Base-by-base conservation (phyloP, 805 yeast species). In the Clavispora santaluciae region DNA sequence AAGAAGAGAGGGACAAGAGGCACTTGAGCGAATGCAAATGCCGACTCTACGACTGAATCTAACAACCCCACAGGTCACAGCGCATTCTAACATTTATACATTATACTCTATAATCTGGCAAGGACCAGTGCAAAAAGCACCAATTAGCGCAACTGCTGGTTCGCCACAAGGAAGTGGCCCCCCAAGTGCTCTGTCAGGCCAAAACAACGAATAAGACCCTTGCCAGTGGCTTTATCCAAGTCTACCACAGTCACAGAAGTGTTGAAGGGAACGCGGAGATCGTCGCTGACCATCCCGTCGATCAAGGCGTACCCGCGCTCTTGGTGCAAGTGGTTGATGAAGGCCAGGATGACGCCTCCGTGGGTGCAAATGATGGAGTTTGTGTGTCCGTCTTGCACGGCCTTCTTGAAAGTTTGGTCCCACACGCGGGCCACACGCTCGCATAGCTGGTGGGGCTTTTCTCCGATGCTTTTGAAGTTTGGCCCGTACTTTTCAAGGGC, bases 271-370 rank as follows among this genome's bases (percentile, higher is more conserved):
- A 82, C 81, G 48, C 62, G 63, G 51, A 78, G 60, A 36, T 66
- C 70, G 0, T 61, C 68, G 4, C 61, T 61, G 1, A 61, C 55
- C 38, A 76, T 60, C 1, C 63, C 65, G 3, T 63, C 59, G 4
- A 60, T 62, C 38, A 78, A 65, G 2, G 45, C 45, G 48, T 66
- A 78, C 10, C 57, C 53, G 22, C 54, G 50, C 17, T 65, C 70
- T 5, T 59, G 52, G 36, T 77, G 61, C 33, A 83, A 62, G 56
- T 79, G 69, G 44, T 74, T 73, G 29, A 77, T 56, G 26, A 81
- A 70, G 22, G 79, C 74, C 35, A 86, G 75, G 13, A 87, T 80
- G 1, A 84, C 83, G 7, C 95, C 95, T 16, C 95, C 95, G 57
- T 87, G 95, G 11, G 88, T 78, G 42, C 87, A 77, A 16, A 86